Evolutionary conservation across 176 grass and related monocot species (phyloP).

Genomic region (Cocos nucifera): DNA sequence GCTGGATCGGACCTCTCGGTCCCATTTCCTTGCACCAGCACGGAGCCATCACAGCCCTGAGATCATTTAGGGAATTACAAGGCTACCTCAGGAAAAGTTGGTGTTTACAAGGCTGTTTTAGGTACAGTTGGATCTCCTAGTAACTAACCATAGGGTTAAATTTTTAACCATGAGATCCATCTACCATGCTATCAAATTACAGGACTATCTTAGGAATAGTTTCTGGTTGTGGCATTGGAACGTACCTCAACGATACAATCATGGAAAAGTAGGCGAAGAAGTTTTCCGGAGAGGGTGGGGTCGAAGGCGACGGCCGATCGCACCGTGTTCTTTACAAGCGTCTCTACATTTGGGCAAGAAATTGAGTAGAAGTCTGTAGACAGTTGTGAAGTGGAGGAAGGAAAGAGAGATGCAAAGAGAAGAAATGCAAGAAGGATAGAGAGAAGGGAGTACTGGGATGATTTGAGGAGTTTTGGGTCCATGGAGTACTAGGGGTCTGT

Average conservation of each 20-base stretch:
- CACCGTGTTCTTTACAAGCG: slow-evolving; percentile 59
- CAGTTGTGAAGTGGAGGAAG: slow-evolving; percentile 27
- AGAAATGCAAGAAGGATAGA: slow-evolving; percentile 14
- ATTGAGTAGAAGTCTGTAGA: slow-evolving; percentile 55
- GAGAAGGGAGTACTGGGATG: background rate
- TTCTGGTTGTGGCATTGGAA: background rate
- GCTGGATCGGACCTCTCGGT: slow-evolving; percentile 81
- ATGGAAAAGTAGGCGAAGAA: slow-evolving; percentile 85
- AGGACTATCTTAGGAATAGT: no score
- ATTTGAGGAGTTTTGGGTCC: no score
- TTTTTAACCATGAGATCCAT: background rate
- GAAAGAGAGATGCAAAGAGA: slow-evolving; percentile 8
- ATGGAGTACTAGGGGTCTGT: no score
- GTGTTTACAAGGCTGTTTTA: background rate
- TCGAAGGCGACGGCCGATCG: slow-evolving; percentile 44
- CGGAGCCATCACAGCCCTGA: slow-evolving; percentile 88
- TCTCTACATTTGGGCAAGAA: slow-evolving; percentile 62
- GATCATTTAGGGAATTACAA: background rate
- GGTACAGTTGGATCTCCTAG: background rate
- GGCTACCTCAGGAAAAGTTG: background rate
- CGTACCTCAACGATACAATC: slow-evolving; percentile 91
- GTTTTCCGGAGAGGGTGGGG: slow-evolving; percentile 57
- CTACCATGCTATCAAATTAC: no score
- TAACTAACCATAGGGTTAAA: background rate
- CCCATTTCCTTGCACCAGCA: slow-evolving; percentile 66